Conservation (phyloP, 257 asterid genomes). For the Scutellaria minor region DNA sequence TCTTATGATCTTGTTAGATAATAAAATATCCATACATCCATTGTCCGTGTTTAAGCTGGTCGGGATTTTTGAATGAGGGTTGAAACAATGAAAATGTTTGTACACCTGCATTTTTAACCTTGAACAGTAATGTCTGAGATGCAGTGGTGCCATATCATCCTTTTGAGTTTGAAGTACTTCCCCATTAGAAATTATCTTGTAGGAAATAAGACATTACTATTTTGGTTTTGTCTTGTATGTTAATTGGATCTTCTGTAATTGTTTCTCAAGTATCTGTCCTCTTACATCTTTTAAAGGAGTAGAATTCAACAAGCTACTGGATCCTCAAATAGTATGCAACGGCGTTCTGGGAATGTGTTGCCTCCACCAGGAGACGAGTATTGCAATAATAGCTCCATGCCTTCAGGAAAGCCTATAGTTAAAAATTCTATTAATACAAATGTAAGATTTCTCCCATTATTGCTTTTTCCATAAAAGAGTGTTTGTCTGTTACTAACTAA, state of each 20-base stretch:
- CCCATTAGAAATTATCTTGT: too few relatives aligned
- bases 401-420: constrained; percentile 58
- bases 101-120: too few relatives aligned
- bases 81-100: too few relatives aligned
- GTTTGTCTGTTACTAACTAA: not conserved
- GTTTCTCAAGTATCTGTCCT: constrained; percentile 33
- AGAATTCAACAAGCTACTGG: constrained; percentile 82
- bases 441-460: constrained; percentile 55
- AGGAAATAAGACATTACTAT: not conserved
- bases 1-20: too few relatives aligned
- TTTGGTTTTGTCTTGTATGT: constrained; percentile 27
- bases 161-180: too few relatives aligned
- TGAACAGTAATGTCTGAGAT: too few relatives aligned
- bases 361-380: constrained; percentile 92
- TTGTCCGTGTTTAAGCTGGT: too few relatives aligned
- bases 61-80: too few relatives aligned
- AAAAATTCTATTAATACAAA: constrained; percentile 58
- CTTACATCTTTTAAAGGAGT: constrained; percentile 64
- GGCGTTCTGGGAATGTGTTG: constrained; percentile 78
- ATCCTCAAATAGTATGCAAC: constrained; percentile 62
- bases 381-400: constrained; percentile 56
- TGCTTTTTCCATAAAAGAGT: constrained; percentile 22
- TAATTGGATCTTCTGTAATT: constrained; percentile 16
- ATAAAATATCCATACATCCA: too few relatives aligned
- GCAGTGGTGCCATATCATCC: too few relatives aligned